Conservation (phyloP, 345 rosid genomes). For the Corchorus olitorius region DNA sequence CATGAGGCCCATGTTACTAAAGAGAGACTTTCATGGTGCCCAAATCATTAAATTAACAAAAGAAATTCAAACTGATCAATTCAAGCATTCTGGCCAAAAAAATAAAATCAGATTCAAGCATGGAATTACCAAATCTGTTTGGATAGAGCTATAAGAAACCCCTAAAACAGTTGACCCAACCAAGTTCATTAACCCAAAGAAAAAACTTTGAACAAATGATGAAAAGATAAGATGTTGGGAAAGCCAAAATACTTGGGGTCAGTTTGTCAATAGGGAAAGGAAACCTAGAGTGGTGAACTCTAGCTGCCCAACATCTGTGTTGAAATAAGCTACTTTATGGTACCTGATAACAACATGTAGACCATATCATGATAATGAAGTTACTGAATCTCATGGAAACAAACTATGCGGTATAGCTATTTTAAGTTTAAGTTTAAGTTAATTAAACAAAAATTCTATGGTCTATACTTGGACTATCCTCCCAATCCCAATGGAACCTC, state of each 20-base stretch:
- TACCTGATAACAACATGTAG: constrained; percentile 50
- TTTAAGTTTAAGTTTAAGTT: no score
- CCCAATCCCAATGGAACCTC: no score
- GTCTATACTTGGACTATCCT: no score
- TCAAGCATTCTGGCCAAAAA: not conserved
- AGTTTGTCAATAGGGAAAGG: constrained; percentile 73
- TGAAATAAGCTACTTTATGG: constrained; percentile 80
- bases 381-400: not conserved
- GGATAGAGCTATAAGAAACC: constrained; percentile 11
- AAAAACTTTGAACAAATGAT: not conserved
- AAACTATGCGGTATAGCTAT: no score
- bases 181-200: not conserved
- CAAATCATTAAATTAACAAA: no score
- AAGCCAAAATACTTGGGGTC: constrained; percentile 50
- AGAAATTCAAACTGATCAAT: constrained; percentile 16
- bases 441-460: no score
- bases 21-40: no score
- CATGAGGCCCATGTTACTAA: no score
- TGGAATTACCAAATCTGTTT: constrained; percentile 72
- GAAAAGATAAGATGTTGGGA: not conserved
- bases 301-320: constrained; percentile 94
- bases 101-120: constrained; percentile 55
- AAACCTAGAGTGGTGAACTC: constrained; percentile 91
- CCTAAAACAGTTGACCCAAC: not conserved
- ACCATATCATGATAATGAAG: not conserved